Evolutionary conservation across 1,284 basidiomycete species (phyloP).

Genomic region (Puccinia triticina): DNA sequence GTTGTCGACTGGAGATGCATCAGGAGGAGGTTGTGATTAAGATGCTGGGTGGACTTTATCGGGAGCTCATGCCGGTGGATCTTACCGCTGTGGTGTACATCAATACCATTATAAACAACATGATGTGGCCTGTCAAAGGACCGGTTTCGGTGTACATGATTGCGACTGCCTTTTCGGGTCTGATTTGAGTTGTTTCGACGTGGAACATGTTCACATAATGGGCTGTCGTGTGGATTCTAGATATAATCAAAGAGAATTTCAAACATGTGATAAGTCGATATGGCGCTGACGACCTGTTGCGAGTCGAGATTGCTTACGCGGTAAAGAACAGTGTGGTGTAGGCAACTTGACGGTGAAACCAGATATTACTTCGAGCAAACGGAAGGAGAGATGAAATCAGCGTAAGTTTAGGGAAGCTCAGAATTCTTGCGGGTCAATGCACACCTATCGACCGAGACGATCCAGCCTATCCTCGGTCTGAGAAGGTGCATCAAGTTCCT

Average conservation of each 20-base stretch:
- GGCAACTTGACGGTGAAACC: slow-evolving; percentile 48
- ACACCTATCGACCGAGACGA: slow-evolving; percentile 31
- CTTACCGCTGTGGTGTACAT: slow-evolving; percentile 63
- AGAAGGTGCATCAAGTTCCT: slow-evolving; percentile 35
- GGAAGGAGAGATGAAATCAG: background rate
- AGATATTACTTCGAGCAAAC: slow-evolving; percentile 13
- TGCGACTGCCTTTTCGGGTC: slow-evolving; percentile 31
- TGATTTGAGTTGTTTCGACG: slow-evolving; percentile 32
- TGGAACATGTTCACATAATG: slow-evolving; percentile 48
- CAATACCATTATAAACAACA: slow-evolving; percentile 70
- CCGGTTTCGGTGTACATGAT: slow-evolving; percentile 61
- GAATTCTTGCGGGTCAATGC: background rate
- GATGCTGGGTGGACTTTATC: background rate
- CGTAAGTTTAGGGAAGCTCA: background rate
- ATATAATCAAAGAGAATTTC: background rate
- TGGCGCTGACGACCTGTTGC: background rate
- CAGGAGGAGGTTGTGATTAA: background rate
- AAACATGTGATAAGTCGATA: background rate
- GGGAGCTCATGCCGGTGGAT: background rate
- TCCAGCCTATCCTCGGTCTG: slow-evolving; percentile 23
- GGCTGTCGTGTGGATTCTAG: slow-evolving; percentile 43
- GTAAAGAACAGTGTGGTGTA: slow-evolving; percentile 41
- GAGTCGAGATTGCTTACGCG: background rate
- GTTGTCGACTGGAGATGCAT: slow-evolving; percentile 69
- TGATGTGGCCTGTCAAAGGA: slow-evolving; percentile 81